Conservation (phyloP, 495 filamentous ascomycete species). For the Talaromyces nanjingensis region DNA sequence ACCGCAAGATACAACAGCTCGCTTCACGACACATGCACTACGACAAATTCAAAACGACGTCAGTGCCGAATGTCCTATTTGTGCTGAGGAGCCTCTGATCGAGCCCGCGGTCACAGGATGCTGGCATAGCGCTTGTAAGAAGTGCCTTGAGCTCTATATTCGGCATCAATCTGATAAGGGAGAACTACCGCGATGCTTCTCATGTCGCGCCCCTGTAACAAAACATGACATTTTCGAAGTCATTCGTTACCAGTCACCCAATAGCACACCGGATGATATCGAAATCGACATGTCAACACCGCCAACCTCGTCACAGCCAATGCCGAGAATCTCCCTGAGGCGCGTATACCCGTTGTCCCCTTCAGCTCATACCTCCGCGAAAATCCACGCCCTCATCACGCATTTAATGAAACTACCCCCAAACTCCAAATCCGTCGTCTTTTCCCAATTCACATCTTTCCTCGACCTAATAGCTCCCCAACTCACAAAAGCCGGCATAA, state of each 20-base stretch:
- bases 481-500: slow-evolving; percentile 62
- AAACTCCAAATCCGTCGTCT: slow-evolving; percentile 81
- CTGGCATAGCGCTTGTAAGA: slow-evolving; percentile 95
- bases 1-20: slow-evolving; percentile 24
- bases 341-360: slow-evolving; percentile 66
- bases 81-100: slow-evolving; percentile 88
- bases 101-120: slow-evolving; percentile 91
- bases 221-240: slow-evolving; percentile 86
- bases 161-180: slow-evolving; percentile 74
- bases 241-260: slow-evolving; percentile 45
- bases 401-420: slow-evolving; percentile 65
- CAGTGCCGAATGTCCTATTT: slow-evolving; percentile 87
- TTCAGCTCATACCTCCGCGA: slow-evolving; percentile 59
- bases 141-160: slow-evolving; percentile 81
- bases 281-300: slow-evolving; percentile 27
- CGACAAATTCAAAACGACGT: slow-evolving; percentile 85
- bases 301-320: slow-evolving; percentile 25
- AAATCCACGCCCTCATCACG: slow-evolving; percentile 71
- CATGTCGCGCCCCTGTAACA: slow-evolving; percentile 78
- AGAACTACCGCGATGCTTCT: slow-evolving; percentile 73
- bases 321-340: slow-evolving; percentile 69
- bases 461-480: slow-evolving; percentile 82
- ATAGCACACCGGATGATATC: slow-evolving; percentile 21
- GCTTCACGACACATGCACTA: slow-evolving; percentile 80
- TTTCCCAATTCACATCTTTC: slow-evolving; percentile 96